These are phyloP conservation scores for Schoenoplectus triqueter DNA, from an alignment of 202 grass and related monocot genomes.

Conservation along the genomic window DNA sequence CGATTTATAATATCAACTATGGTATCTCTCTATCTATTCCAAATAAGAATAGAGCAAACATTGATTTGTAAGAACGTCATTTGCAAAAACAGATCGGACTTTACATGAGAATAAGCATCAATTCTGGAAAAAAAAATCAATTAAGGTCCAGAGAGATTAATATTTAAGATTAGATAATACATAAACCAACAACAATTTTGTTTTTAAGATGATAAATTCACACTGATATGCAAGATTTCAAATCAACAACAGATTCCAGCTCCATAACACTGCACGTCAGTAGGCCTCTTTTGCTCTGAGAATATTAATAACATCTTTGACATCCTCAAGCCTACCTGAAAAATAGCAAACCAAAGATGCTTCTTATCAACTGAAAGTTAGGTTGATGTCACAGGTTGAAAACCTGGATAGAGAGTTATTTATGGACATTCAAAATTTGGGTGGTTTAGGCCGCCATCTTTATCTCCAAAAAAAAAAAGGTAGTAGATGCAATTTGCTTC, in stretches of 20 bases:
- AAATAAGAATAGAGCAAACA: constrained; percentile 15
- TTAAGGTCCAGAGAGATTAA: not conserved
- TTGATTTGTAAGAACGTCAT: not conserved
- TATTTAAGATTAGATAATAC: not conserved
- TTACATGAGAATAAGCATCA: constrained; percentile 9
- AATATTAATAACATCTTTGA: constrained; percentile 41
- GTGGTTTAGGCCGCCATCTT: not conserved
- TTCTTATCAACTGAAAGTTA: not conserved
- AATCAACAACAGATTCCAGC: not conserved
- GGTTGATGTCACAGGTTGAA: not conserved
- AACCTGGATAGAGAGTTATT: not conserved
- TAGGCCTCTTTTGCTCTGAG: constrained; percentile 33
- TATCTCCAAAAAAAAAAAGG: not conserved
- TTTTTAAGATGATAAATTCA: not conserved
- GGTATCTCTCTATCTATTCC: too few relatives aligned
- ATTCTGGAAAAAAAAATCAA: not conserved
- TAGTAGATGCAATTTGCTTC: not conserved
- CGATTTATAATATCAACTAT: too few relatives aligned
- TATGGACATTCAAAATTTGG: not conserved
- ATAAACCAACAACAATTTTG: not conserved
- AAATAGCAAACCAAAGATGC: constrained; percentile 15
- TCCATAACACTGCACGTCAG: not conserved
- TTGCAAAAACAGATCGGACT: not conserved
- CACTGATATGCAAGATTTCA: not conserved
- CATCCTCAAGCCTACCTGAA: constrained; percentile 44